phyloP scores from a whole-genome alignment of 2,329 filamentous ascomycete genomes.

The Epichloe glyceriae region DNA sequence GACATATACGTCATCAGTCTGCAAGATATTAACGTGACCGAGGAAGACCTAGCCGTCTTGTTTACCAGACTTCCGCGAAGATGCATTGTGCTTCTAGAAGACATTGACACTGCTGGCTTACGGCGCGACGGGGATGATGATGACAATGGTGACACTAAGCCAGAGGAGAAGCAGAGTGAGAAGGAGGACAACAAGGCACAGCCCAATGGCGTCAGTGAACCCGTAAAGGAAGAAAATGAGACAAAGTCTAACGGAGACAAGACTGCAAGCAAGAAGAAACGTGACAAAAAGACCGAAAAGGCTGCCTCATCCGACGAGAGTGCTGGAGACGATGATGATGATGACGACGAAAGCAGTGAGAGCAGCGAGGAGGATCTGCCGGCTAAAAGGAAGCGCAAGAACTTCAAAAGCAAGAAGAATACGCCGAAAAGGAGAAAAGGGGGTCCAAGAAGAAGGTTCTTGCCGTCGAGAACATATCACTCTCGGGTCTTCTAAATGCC shows the following conservation, averaged over 20 bases:
- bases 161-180: slow-evolving; percentile 5
- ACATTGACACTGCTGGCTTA: slow-evolving; percentile 50
- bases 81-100: slow-evolving; percentile 55
- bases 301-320: slow-evolving; percentile 7
- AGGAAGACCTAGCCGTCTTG: slow-evolving; percentile 45
- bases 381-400: slow-evolving; percentile 9
- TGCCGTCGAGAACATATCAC: slow-evolving; percentile 42
- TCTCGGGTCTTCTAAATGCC: slow-evolving; percentile 69
- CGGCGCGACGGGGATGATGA: slow-evolving; percentile 26
- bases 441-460: slow-evolving; percentile 10
- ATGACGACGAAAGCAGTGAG: slow-evolving; percentile 12
- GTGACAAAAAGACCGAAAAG: slow-evolving; percentile 15
- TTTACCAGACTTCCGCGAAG: slow-evolving; percentile 48
- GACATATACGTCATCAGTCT: slow-evolving; percentile 50
- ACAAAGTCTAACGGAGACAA: slow-evolving; percentile 4
- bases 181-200: slow-evolving; percentile 11
- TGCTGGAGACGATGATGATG: neutral
- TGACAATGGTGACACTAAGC: slow-evolving; percentile 9
- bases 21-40: slow-evolving; percentile 45
- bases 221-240: slow-evolving; percentile 23
- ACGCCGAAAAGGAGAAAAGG: slow-evolving; percentile 7
- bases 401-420: slow-evolving; percentile 1
- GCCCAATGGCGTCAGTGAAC: slow-evolving; percentile 22
- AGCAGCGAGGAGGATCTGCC: slow-evolving; percentile 13
- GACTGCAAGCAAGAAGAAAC: slow-evolving; percentile 11